Conservation (phyloP, 768 basidiomycete species). For the Suillus spraguei region DNA sequence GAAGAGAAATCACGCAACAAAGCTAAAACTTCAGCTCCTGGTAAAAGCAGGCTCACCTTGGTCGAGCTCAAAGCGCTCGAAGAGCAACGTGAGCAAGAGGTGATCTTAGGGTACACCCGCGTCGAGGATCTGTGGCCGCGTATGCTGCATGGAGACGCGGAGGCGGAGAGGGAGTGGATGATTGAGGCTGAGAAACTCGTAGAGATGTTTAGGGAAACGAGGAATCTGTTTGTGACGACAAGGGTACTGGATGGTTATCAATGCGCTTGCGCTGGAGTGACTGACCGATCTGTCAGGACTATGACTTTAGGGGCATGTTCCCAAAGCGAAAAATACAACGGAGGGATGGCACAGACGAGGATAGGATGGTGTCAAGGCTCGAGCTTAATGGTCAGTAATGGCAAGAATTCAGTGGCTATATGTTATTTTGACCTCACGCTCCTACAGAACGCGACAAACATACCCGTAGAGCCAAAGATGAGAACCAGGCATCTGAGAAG, state of each 20-base stretch:
- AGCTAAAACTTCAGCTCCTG: constrained; percentile 38
- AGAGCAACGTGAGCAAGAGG: constrained; percentile 65
- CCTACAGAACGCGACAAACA: constrained; percentile 59
- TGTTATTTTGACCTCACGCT: background rate
- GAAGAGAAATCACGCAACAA: constrained; percentile 50
- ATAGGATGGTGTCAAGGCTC: constrained; percentile 74
- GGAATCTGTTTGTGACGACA: constrained; percentile 78
- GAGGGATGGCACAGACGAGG: constrained; percentile 60
- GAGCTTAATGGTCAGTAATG: constrained; percentile 64
- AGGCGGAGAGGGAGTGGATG: constrained; percentile 74
- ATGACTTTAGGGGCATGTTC: constrained; percentile 73
- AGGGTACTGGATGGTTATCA: constrained; percentile 53
- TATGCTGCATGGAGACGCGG: constrained; percentile 47
- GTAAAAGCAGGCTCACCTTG: constrained; percentile 51
- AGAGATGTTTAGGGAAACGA: constrained; percentile 87
- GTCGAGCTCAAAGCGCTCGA: constrained; percentile 67
- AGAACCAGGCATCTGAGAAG: constrained; percentile 40
- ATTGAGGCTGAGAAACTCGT: constrained; percentile 83
- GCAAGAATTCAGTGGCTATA: background rate
- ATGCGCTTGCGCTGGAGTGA: background rate
- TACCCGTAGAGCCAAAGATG: constrained; percentile 48
- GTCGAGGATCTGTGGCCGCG: constrained; percentile 64
- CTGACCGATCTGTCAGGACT: constrained; percentile 35
- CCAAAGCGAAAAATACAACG: constrained; percentile 46
- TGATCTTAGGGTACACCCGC: constrained; percentile 55